These are phyloP conservation scores for Endothia cerciana DNA, from an alignment of 2,329 filamentous ascomycete genomes.

Conservation along the genomic window DNA sequence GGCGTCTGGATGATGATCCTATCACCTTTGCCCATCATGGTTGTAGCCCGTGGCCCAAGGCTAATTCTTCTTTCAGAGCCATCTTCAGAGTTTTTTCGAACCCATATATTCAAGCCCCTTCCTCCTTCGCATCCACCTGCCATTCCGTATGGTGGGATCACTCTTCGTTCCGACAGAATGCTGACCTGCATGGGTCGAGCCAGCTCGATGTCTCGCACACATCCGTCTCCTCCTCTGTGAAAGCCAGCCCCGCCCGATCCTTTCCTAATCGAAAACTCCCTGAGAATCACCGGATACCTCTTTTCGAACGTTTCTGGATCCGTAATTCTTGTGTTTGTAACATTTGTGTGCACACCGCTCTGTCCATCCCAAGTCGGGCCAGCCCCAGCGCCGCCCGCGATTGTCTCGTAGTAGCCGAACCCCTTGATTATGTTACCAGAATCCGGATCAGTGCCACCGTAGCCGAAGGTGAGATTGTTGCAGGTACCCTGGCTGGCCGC, in stretches of 20 bases:
- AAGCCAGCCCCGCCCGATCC: slow-evolving; percentile 68
- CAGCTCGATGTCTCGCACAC: slow-evolving; percentile 80
- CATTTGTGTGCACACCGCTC: slow-evolving; percentile 78
- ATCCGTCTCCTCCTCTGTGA: slow-evolving; percentile 73
- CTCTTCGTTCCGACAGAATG: slow-evolving; percentile 78
- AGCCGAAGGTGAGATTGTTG: slow-evolving; percentile 86
- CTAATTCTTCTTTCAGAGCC: slow-evolving; percentile 66
- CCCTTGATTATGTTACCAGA: slow-evolving; percentile 60
- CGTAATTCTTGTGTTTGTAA: slow-evolving; percentile 86
- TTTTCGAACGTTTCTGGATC: slow-evolving; percentile 80
- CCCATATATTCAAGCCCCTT: slow-evolving; percentile 86
- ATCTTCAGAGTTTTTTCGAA: slow-evolving; percentile 68
- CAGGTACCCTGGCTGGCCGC: slow-evolving; percentile 80
- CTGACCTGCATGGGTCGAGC: slow-evolving; percentile 76
- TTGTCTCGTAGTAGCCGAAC: slow-evolving; percentile 88
- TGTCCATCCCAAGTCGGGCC: slow-evolving; percentile 75
- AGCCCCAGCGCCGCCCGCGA: slow-evolving; percentile 76
- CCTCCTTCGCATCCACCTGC: slow-evolving; percentile 79
- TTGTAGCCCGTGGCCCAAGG: slow-evolving; percentile 78
- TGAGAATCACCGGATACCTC: slow-evolving; percentile 73
- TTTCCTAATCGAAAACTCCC: slow-evolving; percentile 67
- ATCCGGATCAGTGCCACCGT: slow-evolving; percentile 67
- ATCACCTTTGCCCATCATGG: slow-evolving; percentile 75
- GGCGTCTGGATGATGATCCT: slow-evolving; percentile 78
- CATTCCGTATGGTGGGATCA: slow-evolving; percentile 80